A percentile compares a stretch with the other conserved stretches of the same genome.
These are phyloP conservation scores for Paspalum notatum DNA, from an alignment of 176 grass and related monocot species.

Conservation along the genomic window DNA sequence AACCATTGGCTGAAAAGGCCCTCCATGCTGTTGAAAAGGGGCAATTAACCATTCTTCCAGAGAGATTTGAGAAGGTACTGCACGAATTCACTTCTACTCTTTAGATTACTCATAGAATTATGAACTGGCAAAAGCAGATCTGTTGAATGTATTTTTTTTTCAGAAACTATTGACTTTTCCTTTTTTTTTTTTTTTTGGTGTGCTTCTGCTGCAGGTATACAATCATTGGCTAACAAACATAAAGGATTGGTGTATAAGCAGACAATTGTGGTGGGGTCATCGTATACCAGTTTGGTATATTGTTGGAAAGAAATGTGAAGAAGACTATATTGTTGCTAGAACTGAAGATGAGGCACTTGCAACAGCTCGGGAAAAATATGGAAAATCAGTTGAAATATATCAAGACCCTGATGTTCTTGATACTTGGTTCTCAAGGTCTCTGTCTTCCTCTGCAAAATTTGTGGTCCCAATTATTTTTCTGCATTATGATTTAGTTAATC, in stretches of 20 bases:
- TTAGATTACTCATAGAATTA: conserved; percentile 5
- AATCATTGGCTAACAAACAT: conserved; percentile 99
- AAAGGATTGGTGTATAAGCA: conserved; percentile 99
- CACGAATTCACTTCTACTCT: conserved; percentile 17
- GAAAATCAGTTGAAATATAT: conserved; percentile 97
- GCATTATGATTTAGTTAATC: background rate
- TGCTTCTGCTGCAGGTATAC: conserved; percentile 75
- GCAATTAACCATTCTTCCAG: conserved; percentile 91
- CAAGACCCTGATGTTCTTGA: conserved; percentile 97
- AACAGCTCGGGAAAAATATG: conserved; percentile 81
- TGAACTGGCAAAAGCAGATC: conserved; percentile 2
- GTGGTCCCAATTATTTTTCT: conserved; percentile 33
- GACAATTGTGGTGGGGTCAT: conserved; percentile 99
- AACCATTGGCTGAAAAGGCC: conserved; percentile 88
- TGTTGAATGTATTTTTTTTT: background rate
- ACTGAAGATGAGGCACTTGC: conserved; percentile 76
- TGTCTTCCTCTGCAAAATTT: conserved; percentile 39
- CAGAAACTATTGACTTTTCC: conserved; percentile 20
- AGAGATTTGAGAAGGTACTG: conserved; percentile 97
- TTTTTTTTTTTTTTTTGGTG: conserved; percentile 5
- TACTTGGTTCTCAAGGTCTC: conserved; percentile 99
- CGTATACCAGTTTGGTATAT: conserved; percentile 99
- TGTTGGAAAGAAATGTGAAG: conserved; percentile 89
- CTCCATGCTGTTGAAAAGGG: conserved; percentile 82
- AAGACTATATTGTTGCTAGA: conserved; percentile 92